Evolutionary conservation across 257 asterid genomes (phyloP).

Genomic region (Eustoma russellianum): DNA sequence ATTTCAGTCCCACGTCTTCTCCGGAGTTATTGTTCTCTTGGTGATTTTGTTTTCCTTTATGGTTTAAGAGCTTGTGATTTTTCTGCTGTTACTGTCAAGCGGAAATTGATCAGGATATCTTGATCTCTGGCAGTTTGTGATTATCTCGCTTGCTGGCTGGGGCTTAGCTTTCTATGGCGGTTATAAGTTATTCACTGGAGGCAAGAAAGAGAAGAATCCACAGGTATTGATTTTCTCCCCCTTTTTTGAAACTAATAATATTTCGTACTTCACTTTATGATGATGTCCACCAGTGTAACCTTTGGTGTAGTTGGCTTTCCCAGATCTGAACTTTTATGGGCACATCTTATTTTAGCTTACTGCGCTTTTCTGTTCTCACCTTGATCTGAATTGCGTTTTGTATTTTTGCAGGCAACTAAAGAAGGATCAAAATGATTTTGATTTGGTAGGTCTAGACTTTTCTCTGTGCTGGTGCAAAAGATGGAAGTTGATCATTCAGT

Average conservation of each 20-base stretch:
- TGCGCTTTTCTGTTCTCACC: not conserved
- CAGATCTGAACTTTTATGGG: no score
- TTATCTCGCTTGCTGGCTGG: constrained; percentile 50
- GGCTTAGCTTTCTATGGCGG: constrained; percentile 34
- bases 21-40: no score
- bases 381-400: not conserved
- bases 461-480: constrained; percentile 6
- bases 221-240: constrained; percentile 33
- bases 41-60: not conserved
- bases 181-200: constrained; percentile 42
- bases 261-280: not conserved
- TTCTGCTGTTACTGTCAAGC: no score
- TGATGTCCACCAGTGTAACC: no score
- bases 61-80: no score
- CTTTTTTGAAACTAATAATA: not conserved
- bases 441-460: not conserved
- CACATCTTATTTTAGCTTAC: no score
- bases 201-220: constrained; percentile 40
- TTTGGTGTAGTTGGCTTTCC: no score
- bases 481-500: constrained; percentile 8
- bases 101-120: constrained; percentile 3
- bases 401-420: constrained; percentile 32
- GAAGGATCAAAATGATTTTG: constrained; percentile 19
- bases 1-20: no score
- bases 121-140: constrained; percentile 40